Base-by-base conservation (phyloP, 495 filamentous ascomycete genomes). In the Penicillium maclennaniae region DNA sequence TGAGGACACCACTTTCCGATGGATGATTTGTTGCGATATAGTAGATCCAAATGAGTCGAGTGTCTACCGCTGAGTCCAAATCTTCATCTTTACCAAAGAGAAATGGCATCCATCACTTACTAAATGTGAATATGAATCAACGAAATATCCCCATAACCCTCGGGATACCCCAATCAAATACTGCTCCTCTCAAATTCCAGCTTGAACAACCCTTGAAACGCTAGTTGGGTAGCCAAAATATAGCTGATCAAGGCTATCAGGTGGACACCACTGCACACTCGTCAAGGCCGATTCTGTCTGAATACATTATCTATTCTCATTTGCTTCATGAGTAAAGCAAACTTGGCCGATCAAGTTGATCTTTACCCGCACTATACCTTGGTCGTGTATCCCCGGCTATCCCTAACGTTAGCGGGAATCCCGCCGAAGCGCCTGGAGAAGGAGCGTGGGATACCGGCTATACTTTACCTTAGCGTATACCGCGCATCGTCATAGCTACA, bases 391-490 rank as follows among this genome's bases (percentile, higher is more conserved):
- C n/a, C 19, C 54, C 61, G 61, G 55, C 61, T 63, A 63, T 55
- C 55, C 61, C 55, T 63, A 28, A 61, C 61, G 36, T 57, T 63
- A 53, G 60, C 57, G 60, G 46, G 52, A 19, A 25, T 34, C 38
- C 47, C 43, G 38, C 42, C 36, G 40, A 16, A 28, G n/a, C 28
- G 49, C 38, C 54, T 54, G 28, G 45, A 51, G 7, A 42, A 42
- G 27, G 40, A 49, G 26, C n/a, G 39, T 20, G 20, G 20, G 23
- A n/a, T 27, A 5, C 46, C 61, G 61, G 47, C 37, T 63, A 60
- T 54, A 44, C 61, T 61, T 63, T 63, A 63, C 48, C 44, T 63
- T 63, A 56, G 53, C 48, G 59, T 51, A 56, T 52, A 56, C 52
- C 47, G 28, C 42, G 49, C 41, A 28, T 44, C n/a, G 4, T 21